Evolutionary conservation across 805 yeast genomes (phyloP).

Genomic region (Saturnispora galanensis): DNA sequence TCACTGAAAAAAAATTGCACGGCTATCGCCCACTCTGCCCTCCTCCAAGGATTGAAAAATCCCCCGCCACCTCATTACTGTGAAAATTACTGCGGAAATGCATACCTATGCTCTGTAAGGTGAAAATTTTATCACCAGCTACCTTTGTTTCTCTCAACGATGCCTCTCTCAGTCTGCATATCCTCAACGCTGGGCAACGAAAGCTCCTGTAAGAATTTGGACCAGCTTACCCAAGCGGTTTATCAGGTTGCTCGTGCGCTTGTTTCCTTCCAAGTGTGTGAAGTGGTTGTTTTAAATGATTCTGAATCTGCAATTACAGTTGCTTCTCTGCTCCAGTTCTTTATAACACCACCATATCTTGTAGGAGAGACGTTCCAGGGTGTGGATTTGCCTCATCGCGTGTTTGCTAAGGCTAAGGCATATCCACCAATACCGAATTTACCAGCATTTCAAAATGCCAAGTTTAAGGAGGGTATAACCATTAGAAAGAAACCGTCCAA

Average conservation of each 20-base stretch:
- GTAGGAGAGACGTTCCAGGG: slow-evolving; percentile 39
- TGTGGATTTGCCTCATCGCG: slow-evolving; percentile 32
- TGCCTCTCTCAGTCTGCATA: slow-evolving; percentile 5
- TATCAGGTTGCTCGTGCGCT: slow-evolving; percentile 76
- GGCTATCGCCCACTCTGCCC: too few species aligned
- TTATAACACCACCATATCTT: slow-evolving; percentile 11
- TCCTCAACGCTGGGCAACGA: slow-evolving; percentile 1
- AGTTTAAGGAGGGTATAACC: slow-evolving; percentile 55
- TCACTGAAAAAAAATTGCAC: too few species aligned
- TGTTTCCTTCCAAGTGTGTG: slow-evolving; percentile 59
- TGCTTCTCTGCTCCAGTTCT: slow-evolving; percentile 10
- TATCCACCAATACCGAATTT: slow-evolving; percentile 64
- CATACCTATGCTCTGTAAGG: too few species aligned
- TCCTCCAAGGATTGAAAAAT: too few species aligned
- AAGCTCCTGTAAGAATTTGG: slow-evolving; percentile 32
- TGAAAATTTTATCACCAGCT: too few species aligned
- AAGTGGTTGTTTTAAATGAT: slow-evolving; percentile 51
- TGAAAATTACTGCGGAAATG: too few species aligned
- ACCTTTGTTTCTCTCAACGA: neutral
- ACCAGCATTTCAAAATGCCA: slow-evolving; percentile 26
- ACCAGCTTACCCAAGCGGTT: slow-evolving; percentile 62
- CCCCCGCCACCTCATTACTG: too few species aligned
- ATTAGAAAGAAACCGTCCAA: slow-evolving; percentile 32
- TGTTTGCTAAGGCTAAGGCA: slow-evolving; percentile 42
- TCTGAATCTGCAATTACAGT: slow-evolving; percentile 7